Percentiles rank a stretch among this genome's conserved stretches.
phyloP scores from a whole-genome alignment of 441 rosid genomes.

The Populus trichocarpa region DNA sequence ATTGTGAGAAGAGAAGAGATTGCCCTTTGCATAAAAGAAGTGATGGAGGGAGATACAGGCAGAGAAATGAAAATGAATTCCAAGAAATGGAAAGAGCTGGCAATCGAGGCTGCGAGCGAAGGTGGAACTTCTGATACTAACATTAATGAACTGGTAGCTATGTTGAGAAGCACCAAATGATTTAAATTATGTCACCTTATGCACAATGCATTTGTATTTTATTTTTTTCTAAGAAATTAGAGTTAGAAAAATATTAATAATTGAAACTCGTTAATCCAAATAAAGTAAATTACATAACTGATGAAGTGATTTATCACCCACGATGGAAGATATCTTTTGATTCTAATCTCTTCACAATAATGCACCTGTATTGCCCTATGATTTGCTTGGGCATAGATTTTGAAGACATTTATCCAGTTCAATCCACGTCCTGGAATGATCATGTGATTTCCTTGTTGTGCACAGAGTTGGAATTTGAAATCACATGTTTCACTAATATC shows the following conservation, averaged over 20 bases:
- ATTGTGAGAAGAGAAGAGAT: slow-evolving; percentile 46
- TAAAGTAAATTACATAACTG: neutral
- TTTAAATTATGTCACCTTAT: neutral
- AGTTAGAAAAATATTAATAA: neutral
- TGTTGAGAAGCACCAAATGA: slow-evolving; percentile 2
- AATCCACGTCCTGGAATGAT: neutral
- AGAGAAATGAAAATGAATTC: slow-evolving; percentile 34
- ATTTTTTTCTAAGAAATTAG: neutral
- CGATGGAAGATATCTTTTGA: neutral
- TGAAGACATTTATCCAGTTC: neutral
- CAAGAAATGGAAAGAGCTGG: slow-evolving; percentile 42
- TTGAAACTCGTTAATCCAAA: neutral
- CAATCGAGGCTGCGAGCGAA: slow-evolving; percentile 32
- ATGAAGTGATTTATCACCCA: neutral
- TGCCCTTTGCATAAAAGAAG: slow-evolving; percentile 32
- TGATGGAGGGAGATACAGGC: slow-evolving; percentile 44
- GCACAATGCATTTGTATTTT: neutral
- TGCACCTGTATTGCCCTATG: neutral
- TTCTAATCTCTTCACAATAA: neutral
- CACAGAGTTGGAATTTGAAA: neutral
- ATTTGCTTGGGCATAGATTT: too few relatives aligned
- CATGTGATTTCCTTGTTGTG: neutral
- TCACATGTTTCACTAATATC: neutral
- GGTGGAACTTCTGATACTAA: slow-evolving; percentile 45
- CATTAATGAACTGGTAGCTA: slow-evolving; percentile 35